These are phyloP conservation scores for Tetracladium setigerum DNA, from an alignment of 495 filamentous ascomycete species.

Conservation along the genomic window DNA sequence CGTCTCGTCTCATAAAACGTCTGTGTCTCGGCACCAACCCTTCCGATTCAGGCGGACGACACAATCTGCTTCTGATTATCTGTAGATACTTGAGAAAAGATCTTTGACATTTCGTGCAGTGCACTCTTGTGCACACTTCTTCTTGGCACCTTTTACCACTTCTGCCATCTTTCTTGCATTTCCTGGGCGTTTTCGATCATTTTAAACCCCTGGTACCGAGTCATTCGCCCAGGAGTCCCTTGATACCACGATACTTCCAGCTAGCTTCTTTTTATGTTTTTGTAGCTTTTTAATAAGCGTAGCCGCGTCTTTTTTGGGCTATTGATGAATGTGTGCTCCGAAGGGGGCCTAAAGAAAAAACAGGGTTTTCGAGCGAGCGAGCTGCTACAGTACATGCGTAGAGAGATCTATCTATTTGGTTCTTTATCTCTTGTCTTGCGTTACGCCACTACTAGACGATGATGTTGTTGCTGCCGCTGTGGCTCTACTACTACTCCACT, in stretches of 20 bases:
- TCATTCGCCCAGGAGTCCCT: too few species aligned
- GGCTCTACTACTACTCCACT: too few species aligned
- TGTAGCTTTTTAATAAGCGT: neutral
- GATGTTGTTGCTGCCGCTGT: too few species aligned
- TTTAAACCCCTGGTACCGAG: conserved; percentile 1
- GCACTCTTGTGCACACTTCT: neutral
- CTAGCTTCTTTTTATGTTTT: neutral
- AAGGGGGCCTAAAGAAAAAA: too few species aligned
- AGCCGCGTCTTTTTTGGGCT: neutral
- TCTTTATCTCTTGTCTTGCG: too few species aligned
- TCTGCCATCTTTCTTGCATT: conserved; percentile 14
- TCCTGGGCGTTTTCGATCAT: conserved; percentile 11
- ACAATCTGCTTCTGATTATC: conserved; percentile 9
- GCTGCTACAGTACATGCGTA: too few species aligned
- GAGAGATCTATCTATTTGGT: too few species aligned
- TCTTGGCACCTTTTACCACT: conserved; percentile 1
- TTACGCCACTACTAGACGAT: too few species aligned
- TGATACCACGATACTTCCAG: too few species aligned
- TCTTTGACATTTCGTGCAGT: conserved; percentile 4
- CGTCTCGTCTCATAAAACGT: conserved; percentile 15
- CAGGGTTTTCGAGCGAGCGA: too few species aligned
- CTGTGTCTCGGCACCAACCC: conserved; percentile 9
- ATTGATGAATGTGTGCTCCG: neutral
- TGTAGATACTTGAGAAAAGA: conserved; percentile 14
- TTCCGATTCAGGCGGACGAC: conserved; percentile 12